Conservation (phyloP, 1,139 yeast genomes). For the Yamadazyma oceani region DNA sequence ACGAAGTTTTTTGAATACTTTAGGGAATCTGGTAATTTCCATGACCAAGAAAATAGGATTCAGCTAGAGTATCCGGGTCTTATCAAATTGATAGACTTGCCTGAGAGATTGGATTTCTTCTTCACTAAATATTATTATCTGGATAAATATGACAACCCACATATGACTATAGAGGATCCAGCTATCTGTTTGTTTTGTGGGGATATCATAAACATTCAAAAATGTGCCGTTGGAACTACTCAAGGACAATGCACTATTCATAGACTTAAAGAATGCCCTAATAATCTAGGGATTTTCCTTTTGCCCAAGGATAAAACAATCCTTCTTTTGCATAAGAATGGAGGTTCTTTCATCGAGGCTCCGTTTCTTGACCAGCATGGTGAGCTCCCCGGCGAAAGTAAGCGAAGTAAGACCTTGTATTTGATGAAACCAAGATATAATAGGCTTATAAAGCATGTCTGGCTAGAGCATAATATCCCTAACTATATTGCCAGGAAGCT, state of each 20-base stretch:
- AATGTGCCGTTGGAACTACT: slow-evolving; percentile 47
- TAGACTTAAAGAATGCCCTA: slow-evolving; percentile 61
- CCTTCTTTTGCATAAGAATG: slow-evolving; percentile 61
- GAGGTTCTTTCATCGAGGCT: slow-evolving; percentile 82
- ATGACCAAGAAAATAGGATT: slow-evolving; percentile 6
- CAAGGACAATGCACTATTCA: slow-evolving; percentile 74
- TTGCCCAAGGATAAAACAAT: slow-evolving; percentile 76
- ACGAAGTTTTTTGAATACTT: slow-evolving; percentile 18
- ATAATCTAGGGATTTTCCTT: slow-evolving; percentile 73
- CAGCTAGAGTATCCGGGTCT: slow-evolving; percentile 68
- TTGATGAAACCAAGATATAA: slow-evolving; percentile 66
- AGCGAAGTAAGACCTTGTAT: slow-evolving; percentile 71
- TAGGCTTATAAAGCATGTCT: slow-evolving; percentile 61
- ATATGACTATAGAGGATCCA: slow-evolving; percentile 61
- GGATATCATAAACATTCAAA: slow-evolving; percentile 64
- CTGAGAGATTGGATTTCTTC: slow-evolving; percentile 68
- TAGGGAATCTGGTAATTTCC: slow-evolving; percentile 3
- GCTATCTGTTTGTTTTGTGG: slow-evolving; percentile 90
- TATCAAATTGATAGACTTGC: slow-evolving; percentile 56
- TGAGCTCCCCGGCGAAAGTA: slow-evolving; percentile 73
- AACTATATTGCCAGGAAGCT: slow-evolving; percentile 76
- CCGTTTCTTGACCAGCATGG: slow-evolving; percentile 90
- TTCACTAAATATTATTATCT: slow-evolving; percentile 58
- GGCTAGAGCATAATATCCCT: slow-evolving; percentile 81
- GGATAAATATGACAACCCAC: slow-evolving; percentile 42